These are phyloP conservation scores for Cicer bijugum DNA, from an alignment of 306 rosid species.

Conservation along the genomic window DNA sequence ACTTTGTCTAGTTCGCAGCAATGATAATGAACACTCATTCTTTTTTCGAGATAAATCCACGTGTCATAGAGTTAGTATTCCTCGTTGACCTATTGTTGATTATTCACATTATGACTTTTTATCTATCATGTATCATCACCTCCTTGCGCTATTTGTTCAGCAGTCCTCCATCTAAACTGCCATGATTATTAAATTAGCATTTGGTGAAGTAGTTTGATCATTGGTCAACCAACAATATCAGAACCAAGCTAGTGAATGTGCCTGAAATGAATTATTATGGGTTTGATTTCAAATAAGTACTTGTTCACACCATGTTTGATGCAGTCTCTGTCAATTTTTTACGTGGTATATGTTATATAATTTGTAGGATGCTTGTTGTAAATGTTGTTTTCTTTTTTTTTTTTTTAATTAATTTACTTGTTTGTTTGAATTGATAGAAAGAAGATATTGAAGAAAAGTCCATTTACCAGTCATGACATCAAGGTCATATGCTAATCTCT, in stretches of 20 bases:
- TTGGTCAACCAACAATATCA: slow-evolving; percentile 15
- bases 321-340: slow-evolving; percentile 3
- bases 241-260: slow-evolving; percentile 3
- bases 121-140: slow-evolving; percentile 1
- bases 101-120: neutral
- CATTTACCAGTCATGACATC: slow-evolving; percentile 56
- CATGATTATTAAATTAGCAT: slow-evolving; percentile 8
- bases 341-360: slow-evolving; percentile 1
- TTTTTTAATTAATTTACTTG: neutral
- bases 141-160: slow-evolving; percentile 17
- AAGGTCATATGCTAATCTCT: slow-evolving; percentile 62
- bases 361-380: slow-evolving; percentile 11
- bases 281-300: neutral
- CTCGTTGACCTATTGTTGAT: neutral
- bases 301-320: neutral
- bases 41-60: slow-evolving; percentile 13
- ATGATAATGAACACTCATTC: slow-evolving; percentile 1
- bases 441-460: slow-evolving; percentile 41
- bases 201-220: slow-evolving; percentile 13
- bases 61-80: slow-evolving; percentile 13
- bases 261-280: slow-evolving; percentile 14
- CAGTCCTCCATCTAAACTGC: neutral
- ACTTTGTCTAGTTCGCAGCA: neutral
- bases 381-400: slow-evolving; percentile 17
- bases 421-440: slow-evolving; percentile 33